phyloP scores from a whole-genome alignment of 257 asterid genomes.

The Scutellaria minor region DNA sequence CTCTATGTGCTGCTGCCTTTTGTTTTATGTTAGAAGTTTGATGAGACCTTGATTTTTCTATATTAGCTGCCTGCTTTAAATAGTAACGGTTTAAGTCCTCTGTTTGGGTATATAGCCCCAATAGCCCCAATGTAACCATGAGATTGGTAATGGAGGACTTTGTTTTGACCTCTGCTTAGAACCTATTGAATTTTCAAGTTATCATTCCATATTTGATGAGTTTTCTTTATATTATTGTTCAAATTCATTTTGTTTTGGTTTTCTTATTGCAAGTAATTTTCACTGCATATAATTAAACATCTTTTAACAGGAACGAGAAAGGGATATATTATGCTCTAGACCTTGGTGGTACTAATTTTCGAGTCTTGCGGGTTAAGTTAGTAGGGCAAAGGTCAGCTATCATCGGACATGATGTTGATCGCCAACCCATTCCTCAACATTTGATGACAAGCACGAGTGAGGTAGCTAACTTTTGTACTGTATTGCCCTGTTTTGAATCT shows the following conservation, averaged over 20 bases:
- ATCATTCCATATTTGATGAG: conserved; percentile 8
- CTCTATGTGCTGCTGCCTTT: background rate
- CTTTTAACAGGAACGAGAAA: conserved; percentile 50
- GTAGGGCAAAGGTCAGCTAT: conserved; percentile 66
- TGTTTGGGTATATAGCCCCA: conserved; percentile 7
- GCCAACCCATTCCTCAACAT: conserved; percentile 62
- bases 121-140: background rate
- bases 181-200: background rate
- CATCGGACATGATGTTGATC: conserved; percentile 50
- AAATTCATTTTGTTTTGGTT: background rate
- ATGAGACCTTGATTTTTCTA: background rate
- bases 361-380: conserved; percentile 65
- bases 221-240: background rate
- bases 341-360: conserved; percentile 75
- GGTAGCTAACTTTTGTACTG: conserved; percentile 43
- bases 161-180: background rate
- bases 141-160: conserved; percentile 10
- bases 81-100: background rate
- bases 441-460: conserved; percentile 61
- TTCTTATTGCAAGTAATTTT: background rate
- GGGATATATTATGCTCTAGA: conserved; percentile 66
- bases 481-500: conserved; percentile 4
- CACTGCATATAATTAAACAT: conserved; percentile 8
- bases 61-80: conserved; percentile 20
- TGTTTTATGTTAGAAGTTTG: background rate